Percentiles rank a stretch among this genome's conserved stretches.
phyloP scores from a whole-genome alignment of 1,139 yeast species.

The Blastobotrys buckinghamii region DNA sequence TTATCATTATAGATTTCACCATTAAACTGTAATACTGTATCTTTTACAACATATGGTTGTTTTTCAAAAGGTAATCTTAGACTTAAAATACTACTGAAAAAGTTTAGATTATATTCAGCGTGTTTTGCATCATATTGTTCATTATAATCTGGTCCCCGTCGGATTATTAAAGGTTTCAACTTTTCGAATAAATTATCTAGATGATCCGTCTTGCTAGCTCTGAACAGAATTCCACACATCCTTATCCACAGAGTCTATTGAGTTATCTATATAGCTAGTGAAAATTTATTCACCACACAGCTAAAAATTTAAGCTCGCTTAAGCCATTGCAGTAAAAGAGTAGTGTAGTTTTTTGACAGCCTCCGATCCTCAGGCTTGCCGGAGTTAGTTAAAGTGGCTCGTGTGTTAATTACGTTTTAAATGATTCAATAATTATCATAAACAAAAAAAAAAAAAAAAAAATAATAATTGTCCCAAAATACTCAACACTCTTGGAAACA shows the following conservation, averaged over 20 bases:
- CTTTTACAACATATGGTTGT: slow-evolving; percentile 50
- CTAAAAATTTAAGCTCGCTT: no score
- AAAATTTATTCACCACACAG: no score
- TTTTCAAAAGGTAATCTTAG: slow-evolving; percentile 67
- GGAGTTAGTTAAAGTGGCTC: no score
- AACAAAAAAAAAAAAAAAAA: neutral
- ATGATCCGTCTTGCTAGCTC: neutral
- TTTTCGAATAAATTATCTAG: neutral
- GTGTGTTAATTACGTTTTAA: no score
- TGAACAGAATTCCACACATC: slow-evolving; percentile 28
- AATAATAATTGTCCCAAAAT: neutral
- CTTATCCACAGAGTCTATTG: neutral
- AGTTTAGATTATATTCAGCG: slow-evolving; percentile 7
- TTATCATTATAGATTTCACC: slow-evolving; percentile 76
- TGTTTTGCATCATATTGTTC: neutral
- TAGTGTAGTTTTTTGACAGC: no score
- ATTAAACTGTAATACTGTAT: slow-evolving; percentile 58
- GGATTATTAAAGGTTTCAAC: slow-evolving; percentile 1
- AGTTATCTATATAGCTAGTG: no score
- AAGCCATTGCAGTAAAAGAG: no score
- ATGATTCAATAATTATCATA: no score
- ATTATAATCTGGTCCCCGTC: slow-evolving; percentile 11
- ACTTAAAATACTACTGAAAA: slow-evolving; percentile 68
- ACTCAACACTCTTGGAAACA: neutral
- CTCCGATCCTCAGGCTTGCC: neutral